Base-by-base conservation (phyloP, 371 early-diverging fungal genomes). In the Syncephalastrum sp. region DNA sequence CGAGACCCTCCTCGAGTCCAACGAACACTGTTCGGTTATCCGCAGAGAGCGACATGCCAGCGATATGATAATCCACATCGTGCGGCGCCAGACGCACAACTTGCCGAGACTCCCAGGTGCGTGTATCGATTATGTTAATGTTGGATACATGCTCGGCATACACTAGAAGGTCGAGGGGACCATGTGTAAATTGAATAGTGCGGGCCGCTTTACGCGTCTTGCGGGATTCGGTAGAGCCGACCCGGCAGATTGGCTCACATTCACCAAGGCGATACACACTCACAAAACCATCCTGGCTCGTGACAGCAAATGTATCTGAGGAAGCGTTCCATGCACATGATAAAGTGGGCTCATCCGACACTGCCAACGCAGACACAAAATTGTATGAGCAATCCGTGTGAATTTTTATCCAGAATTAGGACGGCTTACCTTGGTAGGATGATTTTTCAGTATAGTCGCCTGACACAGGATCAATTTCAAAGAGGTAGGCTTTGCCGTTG, bases 111-210 rank as follows among this genome's bases (percentile, higher is more conserved):
- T 87, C 81, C 60, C 88, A 93, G 3, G 89, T 90, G 24, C 94
- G 72, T 14, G 92, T 88, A 67, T 93, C 94, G 13, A 92, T 88
- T 24, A 93, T 57, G 65, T 90, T 83, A 33, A 93, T 63, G 64
- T 88, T 86, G 0, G 87, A 87, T 7, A 88, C 83, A 65, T 93
- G 94, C 77, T 67, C 67, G 3, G 60, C 41, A 47, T 67, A 67
- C 13, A 51, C 56, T 13, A 67, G 21, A 23, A 67, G 17, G 50
- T 67, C 67, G 24, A 67, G 19, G 12, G 67, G 67, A 7, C 67
- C 63, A 45, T 60, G 58, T 44, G 63, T 63, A 41, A 67, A 67
- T 19, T 55, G 59, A 15, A 67, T 47, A 7, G 46, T 33, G 21
- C 67, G 54, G 24, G 67, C 59, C n/a, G 67, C 67, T 42, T 56